A percentile compares a stretch with the other conserved stretches of the same genome.
phyloP scores from a whole-genome alignment of 2,329 filamentous ascomycete species.

The Colletotrichum salicis region DNA sequence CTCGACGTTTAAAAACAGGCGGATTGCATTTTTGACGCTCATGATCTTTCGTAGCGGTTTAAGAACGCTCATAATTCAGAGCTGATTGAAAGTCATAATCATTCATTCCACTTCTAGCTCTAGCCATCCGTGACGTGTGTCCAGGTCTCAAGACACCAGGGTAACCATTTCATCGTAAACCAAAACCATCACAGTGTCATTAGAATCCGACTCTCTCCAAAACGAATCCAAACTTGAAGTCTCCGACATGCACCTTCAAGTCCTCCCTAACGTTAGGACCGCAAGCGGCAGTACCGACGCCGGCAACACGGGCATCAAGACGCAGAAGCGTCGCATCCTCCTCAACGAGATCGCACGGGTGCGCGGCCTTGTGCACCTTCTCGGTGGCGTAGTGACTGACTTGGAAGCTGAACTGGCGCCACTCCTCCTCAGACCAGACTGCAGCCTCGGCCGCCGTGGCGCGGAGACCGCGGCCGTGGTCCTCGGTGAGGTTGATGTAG shows the following conservation, averaged over 20 bases:
- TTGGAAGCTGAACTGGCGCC: constrained; percentile 62
- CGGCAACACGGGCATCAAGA: constrained; percentile 58
- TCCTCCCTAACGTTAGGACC: constrained; percentile 60
- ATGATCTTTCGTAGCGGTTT: accelerated
- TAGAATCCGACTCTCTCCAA: constrained; percentile 45
- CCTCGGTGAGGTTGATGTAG: constrained; percentile 59
- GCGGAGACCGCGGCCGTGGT: constrained; percentile 43
- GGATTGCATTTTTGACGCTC: not conserved
- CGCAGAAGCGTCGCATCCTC: constrained; percentile 57
- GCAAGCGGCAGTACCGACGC: constrained; percentile 61
- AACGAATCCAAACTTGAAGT: constrained; percentile 54
- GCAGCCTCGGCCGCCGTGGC: constrained; percentile 40
- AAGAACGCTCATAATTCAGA: too few species aligned
- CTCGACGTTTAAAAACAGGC: too few species aligned
- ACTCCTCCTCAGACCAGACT: constrained; percentile 48
- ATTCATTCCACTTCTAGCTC: not conserved
- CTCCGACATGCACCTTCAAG: constrained; percentile 52
- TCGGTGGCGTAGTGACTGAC: constrained; percentile 63
- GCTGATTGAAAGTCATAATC: not conserved
- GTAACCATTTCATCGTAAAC: not conserved
- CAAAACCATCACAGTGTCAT: not conserved
- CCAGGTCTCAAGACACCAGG: not conserved
- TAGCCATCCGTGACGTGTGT: not conserved
- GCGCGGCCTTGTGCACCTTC: constrained; percentile 67
- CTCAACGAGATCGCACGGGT: constrained; percentile 70